Evolutionary conservation across 163 green algal species (phyloP), one percentile per base, ranked within the genome.

Genomic region (Volvox carteri): DNA sequence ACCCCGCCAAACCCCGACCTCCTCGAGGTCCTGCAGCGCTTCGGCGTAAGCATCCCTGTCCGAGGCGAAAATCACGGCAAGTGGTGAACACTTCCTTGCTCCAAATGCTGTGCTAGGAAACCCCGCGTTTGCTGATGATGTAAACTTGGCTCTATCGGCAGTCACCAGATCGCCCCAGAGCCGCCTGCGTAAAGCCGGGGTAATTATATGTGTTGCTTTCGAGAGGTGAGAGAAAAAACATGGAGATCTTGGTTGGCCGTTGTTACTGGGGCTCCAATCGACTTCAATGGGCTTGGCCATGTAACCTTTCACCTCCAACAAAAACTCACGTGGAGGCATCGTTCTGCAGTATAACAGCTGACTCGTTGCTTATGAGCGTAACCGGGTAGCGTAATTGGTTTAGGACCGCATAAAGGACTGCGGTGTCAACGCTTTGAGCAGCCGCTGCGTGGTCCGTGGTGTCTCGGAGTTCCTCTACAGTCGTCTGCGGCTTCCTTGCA

Each of bases 121-220:
- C 28, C 6, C 19, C 62, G 62, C 6, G 18, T 12, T 42, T 30
- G 65, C 30, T 75, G 65, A n/a, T 19, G n/a, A 46, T n/a, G 65
- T 75, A 7, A 44, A 5, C 65, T 75, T 42, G 33, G 7, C 30
- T 35, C 6, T n/a, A 4, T 77, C 37, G 14, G 35, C 35, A 30
- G 35, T 28, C 37, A 77, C n/a, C 23, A 80, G 42, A 44, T 80
- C 73, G 44, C 73, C 73, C 73, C 73, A 80, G 6, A 80, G 73
- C 42, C 44, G 73, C 44, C 73, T 80, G 73, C 3, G 33, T 23
- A 9, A 16, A 58, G n/a, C n/a, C n/a, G n/a, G n/a, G n/a, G n/a
- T n/a, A n/a, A n/a, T n/a, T n/a, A n/a, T n/a, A n/a, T n/a, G n/a
- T n/a, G n/a, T n/a, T n/a, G n/a, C n/a, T n/a, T n/a, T n/a, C n/a